Conservation (phyloP, 2,329 filamentous ascomycete species). For the Fusarium oligoseptatum region DNA sequence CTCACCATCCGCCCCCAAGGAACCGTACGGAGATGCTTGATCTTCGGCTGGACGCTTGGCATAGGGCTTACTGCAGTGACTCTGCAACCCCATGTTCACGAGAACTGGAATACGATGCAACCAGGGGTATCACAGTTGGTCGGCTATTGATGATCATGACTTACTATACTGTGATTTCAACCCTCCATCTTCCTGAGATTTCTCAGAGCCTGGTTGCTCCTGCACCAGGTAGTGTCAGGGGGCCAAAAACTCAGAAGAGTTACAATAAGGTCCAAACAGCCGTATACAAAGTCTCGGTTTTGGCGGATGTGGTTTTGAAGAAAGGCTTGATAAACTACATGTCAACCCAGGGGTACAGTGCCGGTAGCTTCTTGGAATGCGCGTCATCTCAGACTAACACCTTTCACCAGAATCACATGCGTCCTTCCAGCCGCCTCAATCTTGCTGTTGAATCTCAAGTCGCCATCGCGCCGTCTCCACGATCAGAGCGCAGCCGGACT, state of each 20-base stretch:
- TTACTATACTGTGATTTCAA: not conserved
- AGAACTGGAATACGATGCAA: not conserved
- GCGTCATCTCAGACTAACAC: not conserved
- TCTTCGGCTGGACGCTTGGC: not conserved
- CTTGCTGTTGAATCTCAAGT: not conserved
- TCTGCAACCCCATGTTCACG: not conserved
- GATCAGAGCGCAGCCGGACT: not conserved
- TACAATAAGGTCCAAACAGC: not conserved
- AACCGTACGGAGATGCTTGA: not conserved
- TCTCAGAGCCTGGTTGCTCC: not conserved
- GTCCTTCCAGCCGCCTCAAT: not conserved
- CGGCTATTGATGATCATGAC: not conserved
- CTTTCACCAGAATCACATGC: not conserved
- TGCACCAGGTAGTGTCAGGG: not conserved
- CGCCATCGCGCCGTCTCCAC: not conserved
- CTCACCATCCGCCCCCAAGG: not conserved
- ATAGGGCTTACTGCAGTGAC: not conserved
- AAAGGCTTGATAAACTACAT: not conserved
- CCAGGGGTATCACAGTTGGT: not conserved
- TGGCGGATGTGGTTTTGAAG: not conserved
- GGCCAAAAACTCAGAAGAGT: not conserved
- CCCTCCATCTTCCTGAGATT: not conserved
- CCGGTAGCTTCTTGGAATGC: not conserved
- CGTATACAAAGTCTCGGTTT: not conserved
- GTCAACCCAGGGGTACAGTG: not conserved